phyloP scores from a whole-genome alignment of 1,284 basidiomycete genomes.

The Ustilago hordei region DNA sequence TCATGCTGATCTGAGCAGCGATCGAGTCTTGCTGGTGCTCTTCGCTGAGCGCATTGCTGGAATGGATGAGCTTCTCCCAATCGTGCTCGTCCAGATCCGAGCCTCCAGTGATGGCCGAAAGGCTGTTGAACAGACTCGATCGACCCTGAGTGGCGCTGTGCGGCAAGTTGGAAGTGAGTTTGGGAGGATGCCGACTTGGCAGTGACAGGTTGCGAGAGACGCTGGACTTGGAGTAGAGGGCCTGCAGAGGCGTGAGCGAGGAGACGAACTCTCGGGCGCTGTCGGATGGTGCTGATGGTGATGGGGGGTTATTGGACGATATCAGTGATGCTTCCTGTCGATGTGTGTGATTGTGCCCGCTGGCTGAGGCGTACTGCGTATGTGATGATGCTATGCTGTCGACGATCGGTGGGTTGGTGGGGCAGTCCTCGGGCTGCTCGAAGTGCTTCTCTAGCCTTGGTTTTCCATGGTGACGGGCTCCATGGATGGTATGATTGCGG shows the following conservation, averaged over 20 bases:
- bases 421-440: conserved; percentile 45
- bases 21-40: conserved; percentile 45
- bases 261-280: conserved; percentile 14
- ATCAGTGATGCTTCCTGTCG: conserved; percentile 1
- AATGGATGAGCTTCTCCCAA: conserved; percentile 60
- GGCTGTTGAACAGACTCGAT: conserved; percentile 50
- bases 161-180: conserved; percentile 26
- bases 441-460: conserved; percentile 52
- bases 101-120: conserved; percentile 59
- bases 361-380: neutral
- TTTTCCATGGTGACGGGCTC: conserved; percentile 42
- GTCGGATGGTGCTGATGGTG: conserved; percentile 25
- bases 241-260: conserved; percentile 40
- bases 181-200: conserved; percentile 44
- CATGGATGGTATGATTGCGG: conserved; percentile 52
- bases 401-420: neutral
- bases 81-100: conserved; percentile 59
- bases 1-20: conserved; percentile 6
- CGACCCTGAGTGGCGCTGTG: conserved; percentile 40
- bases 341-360: neutral
- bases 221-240: conserved; percentile 47
- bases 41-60: conserved; percentile 42
- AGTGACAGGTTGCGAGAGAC: conserved; percentile 49
- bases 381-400: neutral
- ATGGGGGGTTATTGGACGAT: conserved; percentile 10